These are phyloP conservation scores for Mycena vitilis DNA, from an alignment of 768 basidiomycete species.

Conservation along the genomic window DNA sequence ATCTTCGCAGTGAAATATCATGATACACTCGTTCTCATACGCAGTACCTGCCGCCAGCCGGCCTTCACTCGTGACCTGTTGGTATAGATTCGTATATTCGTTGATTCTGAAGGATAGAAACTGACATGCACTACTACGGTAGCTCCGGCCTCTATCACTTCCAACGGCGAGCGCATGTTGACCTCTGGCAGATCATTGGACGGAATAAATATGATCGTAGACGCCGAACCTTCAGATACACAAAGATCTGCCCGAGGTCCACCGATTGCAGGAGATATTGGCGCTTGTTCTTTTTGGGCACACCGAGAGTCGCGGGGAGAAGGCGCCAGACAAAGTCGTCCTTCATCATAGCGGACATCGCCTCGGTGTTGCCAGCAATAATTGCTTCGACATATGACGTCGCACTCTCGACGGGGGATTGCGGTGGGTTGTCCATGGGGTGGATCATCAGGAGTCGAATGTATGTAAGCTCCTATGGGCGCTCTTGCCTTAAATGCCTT, in stretches of 20 bases:
- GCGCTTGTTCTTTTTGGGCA: conserved; percentile 4
- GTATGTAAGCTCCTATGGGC: too few relatives aligned
- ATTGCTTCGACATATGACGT: neutral
- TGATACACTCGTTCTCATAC: neutral
- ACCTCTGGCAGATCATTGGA: too few relatives aligned
- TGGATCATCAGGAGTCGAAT: too few relatives aligned
- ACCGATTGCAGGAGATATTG: conserved; percentile 1
- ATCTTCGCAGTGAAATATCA: conserved; percentile 5
- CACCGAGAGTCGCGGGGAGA: neutral
- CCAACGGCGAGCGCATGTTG: too few relatives aligned
- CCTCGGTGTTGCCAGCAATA: neutral
- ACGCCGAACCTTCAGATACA: neutral
- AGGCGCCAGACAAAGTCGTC: conserved; percentile 16
- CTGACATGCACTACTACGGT: too few relatives aligned
- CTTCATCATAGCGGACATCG: neutral
- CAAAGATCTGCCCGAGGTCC: neutral
- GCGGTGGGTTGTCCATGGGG: too few relatives aligned
- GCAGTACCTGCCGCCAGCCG: neutral
- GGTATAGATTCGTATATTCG: too few relatives aligned
- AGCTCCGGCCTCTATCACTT: too few relatives aligned
- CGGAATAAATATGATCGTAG: too few relatives aligned
- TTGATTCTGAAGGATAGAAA: too few relatives aligned
- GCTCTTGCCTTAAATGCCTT: too few relatives aligned
- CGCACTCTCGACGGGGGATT: neutral
- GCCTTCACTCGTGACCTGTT: too few relatives aligned